These are phyloP conservation scores for Zygoascus tannicola DNA, from an alignment of 805 yeast species.

Conservation along the genomic window DNA sequence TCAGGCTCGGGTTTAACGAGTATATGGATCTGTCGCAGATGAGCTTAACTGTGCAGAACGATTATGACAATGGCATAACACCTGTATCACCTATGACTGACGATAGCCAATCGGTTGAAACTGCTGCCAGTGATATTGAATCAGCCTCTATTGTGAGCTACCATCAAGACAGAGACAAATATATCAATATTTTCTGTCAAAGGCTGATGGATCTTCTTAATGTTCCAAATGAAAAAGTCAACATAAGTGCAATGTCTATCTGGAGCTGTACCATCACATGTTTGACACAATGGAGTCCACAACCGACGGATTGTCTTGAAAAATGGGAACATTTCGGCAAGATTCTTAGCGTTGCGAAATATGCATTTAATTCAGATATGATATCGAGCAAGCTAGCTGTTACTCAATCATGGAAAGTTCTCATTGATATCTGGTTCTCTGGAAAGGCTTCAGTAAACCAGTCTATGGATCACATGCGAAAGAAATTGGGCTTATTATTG, in stretches of 20 bases:
- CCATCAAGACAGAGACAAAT: not conserved
- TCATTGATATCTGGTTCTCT: conserved; percentile 13
- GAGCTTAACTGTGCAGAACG: not conserved
- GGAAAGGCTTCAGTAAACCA: conserved; percentile 4
- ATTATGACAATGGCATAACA: not conserved
- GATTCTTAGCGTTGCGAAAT: conserved; percentile 10
- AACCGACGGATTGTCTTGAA: conserved; percentile 9
- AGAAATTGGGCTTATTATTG: conserved; percentile 7
- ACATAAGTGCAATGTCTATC: conserved; percentile 11
- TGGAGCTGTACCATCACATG: conserved; percentile 12
- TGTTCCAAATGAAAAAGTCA: conserved; percentile 6
- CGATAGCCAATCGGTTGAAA: not conserved
- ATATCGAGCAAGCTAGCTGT: conserved; percentile 12
- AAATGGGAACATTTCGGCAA: conserved; percentile 11
- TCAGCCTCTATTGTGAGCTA: not conserved
- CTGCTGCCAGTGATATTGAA: not conserved
- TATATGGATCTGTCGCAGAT: not conserved
- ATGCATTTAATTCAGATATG: conserved; percentile 11
- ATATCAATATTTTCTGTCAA: conserved; percentile 5
- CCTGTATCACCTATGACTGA: not conserved
- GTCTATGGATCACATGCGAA: not conserved
- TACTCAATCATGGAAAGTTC: conserved; percentile 14
- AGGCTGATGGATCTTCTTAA: conserved; percentile 3
- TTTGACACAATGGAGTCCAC: conserved; percentile 11
- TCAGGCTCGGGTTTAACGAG: not conserved